Evolutionary conservation across 257 asterid genomes (phyloP), one percentile per base, ranked within the genome.

Genomic region (Oldenlandia corymbosa): DNA sequence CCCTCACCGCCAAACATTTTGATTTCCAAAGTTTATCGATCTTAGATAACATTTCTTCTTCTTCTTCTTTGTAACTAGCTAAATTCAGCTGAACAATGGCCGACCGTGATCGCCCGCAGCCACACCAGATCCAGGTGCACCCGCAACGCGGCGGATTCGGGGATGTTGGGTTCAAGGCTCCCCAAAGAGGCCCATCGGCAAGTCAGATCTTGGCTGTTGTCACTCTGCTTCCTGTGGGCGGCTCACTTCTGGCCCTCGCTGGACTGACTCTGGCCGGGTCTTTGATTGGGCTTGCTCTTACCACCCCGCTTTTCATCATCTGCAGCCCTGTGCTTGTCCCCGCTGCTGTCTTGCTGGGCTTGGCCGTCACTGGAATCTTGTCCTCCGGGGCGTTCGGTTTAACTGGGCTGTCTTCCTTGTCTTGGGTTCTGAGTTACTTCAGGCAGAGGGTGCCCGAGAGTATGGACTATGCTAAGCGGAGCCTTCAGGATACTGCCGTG

Each of bases 311-410:
- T 1, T 83, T 88, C 71, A 41, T 88, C 32, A 81, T 91, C 48
- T 86, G 70, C 80, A 91, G 96, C 83, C 96, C 98, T 0, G 79
- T 91, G 58, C 49, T 88, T 1, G 80, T 91, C 20, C 98, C 98
- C 1, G 95, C 96, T 23, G 73, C 74, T 37, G 41, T 83, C 17
- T 60, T 81, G 0, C 0, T 80, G 3, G 86, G 52, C 18, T 83
- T 88, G 10, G 78, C 95, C 1, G 91, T 88, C 5, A 60, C 83
- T 2, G 98, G 91, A 1, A 75, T 88, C 34, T 27, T 91, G 12
- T 73, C 96, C 1, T 91, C 96, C 0, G 95, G 98, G 0, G 96
- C 95, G 1, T 84, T 91, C 39, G 96, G 96, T 17, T 69, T 88
- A 5, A 84, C 94, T 7, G 96, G 96, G 0, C 82, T 91, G 5